Conservation (phyloP, 2,329 filamentous ascomycete genomes). For the Colletotrichum cereale region DNA sequence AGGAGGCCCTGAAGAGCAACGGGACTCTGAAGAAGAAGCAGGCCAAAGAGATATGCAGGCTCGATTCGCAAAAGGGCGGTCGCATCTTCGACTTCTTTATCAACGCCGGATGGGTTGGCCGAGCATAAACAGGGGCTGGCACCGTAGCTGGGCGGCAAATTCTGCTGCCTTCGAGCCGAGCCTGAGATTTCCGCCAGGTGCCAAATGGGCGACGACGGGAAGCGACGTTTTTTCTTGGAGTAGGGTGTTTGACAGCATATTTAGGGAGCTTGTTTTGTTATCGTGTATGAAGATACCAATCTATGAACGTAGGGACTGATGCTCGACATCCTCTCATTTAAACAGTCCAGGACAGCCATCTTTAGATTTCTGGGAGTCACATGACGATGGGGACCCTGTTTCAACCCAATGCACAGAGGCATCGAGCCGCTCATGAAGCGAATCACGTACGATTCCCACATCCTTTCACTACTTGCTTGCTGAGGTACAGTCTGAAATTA, state of each 20-base stretch:
- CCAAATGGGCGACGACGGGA: neutral
- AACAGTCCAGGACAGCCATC: neutral
- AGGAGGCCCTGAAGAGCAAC: conserved; percentile 90
- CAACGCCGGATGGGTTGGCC: conserved; percentile 90
- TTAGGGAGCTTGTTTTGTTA: neutral
- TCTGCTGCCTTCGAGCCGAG: neutral
- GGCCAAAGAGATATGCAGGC: conserved; percentile 84
- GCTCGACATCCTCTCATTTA: neutral
- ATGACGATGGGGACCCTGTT: no score
- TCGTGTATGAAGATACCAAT: conserved; percentile 36
- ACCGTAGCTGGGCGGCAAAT: neutral
- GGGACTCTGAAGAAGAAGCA: conserved; percentile 94
- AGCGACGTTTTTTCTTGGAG: conserved; percentile 10
- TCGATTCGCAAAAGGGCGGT: conserved; percentile 87
- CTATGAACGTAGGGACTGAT: neutral
- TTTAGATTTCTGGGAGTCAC: no score
- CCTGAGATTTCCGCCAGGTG: neutral
- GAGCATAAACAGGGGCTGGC: conserved; percentile 66
- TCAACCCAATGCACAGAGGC: no score
- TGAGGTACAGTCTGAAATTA: neutral
- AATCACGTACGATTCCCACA: neutral
- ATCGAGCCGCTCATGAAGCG: no score
- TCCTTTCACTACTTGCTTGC: neutral
- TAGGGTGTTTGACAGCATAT: neutral
- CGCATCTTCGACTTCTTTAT: conserved; percentile 96